Evolutionary conservation across 2,329 filamentous ascomycete species (phyloP), one percentile per base, ranked within the genome.

Genomic region (Cordyceps cateniannulata): DNA sequence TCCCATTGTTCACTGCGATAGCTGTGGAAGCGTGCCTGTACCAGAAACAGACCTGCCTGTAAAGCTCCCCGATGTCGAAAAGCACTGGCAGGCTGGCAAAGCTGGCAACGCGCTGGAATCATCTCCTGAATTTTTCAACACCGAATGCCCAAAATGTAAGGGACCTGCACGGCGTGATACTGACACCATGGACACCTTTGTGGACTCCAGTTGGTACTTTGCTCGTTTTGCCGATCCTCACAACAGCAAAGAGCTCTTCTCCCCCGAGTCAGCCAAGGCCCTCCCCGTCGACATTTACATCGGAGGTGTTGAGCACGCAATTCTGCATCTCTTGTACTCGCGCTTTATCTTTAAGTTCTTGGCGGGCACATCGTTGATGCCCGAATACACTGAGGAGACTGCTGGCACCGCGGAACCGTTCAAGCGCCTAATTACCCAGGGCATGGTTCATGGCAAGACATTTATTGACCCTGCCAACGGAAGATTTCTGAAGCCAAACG

Each of bases 131-230:
- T 96, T 91, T 86, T 79, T 91, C 50, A 85, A 92, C 66, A 89
- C 86, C 0, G 72, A 79, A 3, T 96, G 92, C 69, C 92, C 92
- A 5, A 83, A 83, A 66, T 96, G 92, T 68, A 76, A 81, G 18
- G 80, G 82, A 1, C 75, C 84, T 25, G 92, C 90, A 7, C 88
- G 85, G 70, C 83, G 92, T 64, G 92, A 96, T 65, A 96, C 92
- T 0, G 92, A 96, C 71, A 96, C 92, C 3, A 96, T 96, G 92
- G 92, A 96, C 72, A 96, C 92, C 0, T 96, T 96, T 74, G 92
- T 96, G 63, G 92, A 96, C 74, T 96, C 91, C 1, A 96, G 91
- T 59, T 96, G 92, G 92, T 96, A 96, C 73, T 96, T 87, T 69
- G 85, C 93, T 75, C 84, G 91, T 14, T 96, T 91, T 67, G 75